These are phyloP conservation scores for Lactarius indigo DNA, from an alignment of 768 basidiomycete genomes.

Conservation along the genomic window DNA sequence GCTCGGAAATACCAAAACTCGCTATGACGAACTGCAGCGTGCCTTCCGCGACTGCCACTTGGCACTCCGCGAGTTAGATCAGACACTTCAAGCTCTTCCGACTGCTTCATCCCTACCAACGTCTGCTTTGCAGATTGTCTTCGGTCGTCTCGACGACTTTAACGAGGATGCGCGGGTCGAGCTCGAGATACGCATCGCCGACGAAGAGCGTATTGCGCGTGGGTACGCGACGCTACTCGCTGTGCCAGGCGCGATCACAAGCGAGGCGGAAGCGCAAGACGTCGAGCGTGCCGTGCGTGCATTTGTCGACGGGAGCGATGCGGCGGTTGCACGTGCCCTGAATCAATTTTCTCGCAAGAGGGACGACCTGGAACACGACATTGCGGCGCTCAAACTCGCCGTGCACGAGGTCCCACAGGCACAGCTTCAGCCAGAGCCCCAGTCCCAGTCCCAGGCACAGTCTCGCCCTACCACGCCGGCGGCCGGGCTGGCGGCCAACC, in stretches of 20 bases:
- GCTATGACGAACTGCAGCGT: conserved; percentile 59
- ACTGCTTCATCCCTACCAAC: conserved; percentile 21
- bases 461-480: conserved; percentile 15
- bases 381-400: conserved; percentile 60
- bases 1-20: conserved; percentile 43
- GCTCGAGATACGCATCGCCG: conserved; percentile 72
- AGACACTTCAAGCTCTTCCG: conserved; percentile 31
- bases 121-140: conserved; percentile 45
- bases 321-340: conserved; percentile 43
- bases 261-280: conserved; percentile 34
- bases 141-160: conserved; percentile 66
- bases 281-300: conserved; percentile 49
- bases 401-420: conserved; percentile 42
- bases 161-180: conserved; percentile 80
- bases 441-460: not conserved
- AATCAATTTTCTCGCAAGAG: conserved; percentile 55
- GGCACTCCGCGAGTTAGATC: conserved; percentile 57
- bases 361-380: conserved; percentile 73
- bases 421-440: not conserved
- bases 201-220: conserved; percentile 59
- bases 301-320: conserved; percentile 55
- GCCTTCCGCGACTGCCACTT: conserved; percentile 68
- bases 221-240: conserved; percentile 69
- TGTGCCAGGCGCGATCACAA: conserved; percentile 47
- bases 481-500: conserved; percentile 19